Base-by-base conservation (phyloP, 2,329 filamentous ascomycete species). In the Ceratocystis cacaofunesta region DNA sequence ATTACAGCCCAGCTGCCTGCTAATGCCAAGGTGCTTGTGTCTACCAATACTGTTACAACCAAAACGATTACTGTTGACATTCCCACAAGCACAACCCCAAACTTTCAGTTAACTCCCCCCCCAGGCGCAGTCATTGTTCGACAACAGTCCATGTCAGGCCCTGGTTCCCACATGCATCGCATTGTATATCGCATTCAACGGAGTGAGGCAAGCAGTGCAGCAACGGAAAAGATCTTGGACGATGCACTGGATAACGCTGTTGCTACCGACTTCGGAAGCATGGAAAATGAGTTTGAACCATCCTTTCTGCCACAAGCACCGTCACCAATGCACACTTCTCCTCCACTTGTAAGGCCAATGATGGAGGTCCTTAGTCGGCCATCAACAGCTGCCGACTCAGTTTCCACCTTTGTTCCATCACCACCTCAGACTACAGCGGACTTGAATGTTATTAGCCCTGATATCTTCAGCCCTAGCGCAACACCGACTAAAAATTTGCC, bases 51-150 rank as follows among this genome's bases (percentile, higher is more conserved):
- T 0, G 79, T 78, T 0, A 85, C 81, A 1, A 83, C 80, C 6
- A 85, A 85, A 68, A 86, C 78, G 15, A 84, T 87, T 69, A 85
- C 84, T 0, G 83, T 87, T 2, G 83, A 87, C 64, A 79, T 87
- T 46, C 78, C 78, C 15, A 82, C 82, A 0, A 63, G 62, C 30
- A 52, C 66, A 25, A 36, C 78, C 44, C 52, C 63, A 17, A 61
- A 60, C 4, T 76, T 81, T 2, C 76, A 79, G 1, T 73, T 86
- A 1, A 75, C 79, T 1, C 80, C 82, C 1, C 80, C 83, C 0
- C 80, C 82, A 0, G 83, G 83, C 0, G 78, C 85, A 8, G 82
- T 85, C 70, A 75, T 86, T 7, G 74, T 86, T 17, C 81, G 84
- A 68, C 78, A 82, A 67, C 77, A 65, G 41, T 66, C 63, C 12